Evolutionary conservation across 2,329 filamentous ascomycete genomes (phyloP).

Genomic region (Botrytis sinoallii): DNA sequence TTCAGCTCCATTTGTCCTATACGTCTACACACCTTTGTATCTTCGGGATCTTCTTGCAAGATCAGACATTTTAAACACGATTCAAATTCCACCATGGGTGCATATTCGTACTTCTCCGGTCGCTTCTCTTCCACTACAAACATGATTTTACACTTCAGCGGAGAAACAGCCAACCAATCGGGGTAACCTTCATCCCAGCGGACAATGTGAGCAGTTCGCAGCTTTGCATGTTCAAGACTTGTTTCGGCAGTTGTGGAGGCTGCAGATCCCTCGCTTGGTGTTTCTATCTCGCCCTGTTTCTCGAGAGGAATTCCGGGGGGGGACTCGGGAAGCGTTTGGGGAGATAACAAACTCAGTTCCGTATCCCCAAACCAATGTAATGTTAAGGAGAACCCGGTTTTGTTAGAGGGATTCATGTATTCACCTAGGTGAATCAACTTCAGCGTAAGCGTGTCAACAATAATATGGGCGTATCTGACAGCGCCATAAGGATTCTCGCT

Average conservation of each 20-base stretch:
- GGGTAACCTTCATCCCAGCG: fast-evolving
- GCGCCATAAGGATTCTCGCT: background rate
- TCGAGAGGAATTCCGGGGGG: fast-evolving
- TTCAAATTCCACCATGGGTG: fast-evolving
- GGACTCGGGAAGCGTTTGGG: no score
- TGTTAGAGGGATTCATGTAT: fast-evolving
- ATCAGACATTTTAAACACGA: background rate
- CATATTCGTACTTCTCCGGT: fast-evolving
- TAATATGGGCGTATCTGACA: background rate
- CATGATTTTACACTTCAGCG: background rate
- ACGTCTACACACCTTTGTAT: background rate
- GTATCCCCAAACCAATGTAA: background rate
- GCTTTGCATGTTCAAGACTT: fast-evolving
- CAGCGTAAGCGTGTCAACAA: background rate
- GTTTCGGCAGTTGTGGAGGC: no score
- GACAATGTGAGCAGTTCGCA: fast-evolving
- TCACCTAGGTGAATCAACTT: background rate
- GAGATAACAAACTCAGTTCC: no score
- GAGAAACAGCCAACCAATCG: background rate
- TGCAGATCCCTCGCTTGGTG: background rate
- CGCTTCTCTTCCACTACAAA: no score
- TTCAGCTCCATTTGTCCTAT: fast-evolving
- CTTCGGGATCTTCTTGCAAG: background rate
- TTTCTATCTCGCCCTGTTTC: background rate
- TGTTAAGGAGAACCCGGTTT: background rate